Evolutionary conservation across 2,329 filamentous ascomycete species (phyloP), one percentile per base, ranked within the genome.

Genomic region (Podosphaera xanthii): DNA sequence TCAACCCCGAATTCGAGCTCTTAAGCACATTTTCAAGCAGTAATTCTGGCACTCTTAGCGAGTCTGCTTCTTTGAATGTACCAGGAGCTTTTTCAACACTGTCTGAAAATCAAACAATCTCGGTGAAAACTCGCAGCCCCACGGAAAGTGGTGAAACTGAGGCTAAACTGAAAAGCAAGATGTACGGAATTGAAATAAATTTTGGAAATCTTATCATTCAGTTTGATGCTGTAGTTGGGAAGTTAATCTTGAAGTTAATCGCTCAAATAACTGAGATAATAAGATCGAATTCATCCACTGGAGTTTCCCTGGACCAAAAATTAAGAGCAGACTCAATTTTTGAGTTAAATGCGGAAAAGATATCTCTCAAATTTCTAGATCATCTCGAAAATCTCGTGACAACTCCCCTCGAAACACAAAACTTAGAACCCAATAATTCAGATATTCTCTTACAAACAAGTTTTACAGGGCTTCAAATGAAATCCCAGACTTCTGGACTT

Each of bases 81-180:
- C 81, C 81, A 1, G 82, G 81, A 0, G 75, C 81, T 2, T 84
- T 84, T 66, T 84, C 80, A 0, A 70, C 78, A 22, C 70, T 72
- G 49, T 60, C 68, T 10, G 62, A 64, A 34, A 58, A 54, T 49
- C 62, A 52, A 48, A 59, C 35, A 54, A 59, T 49, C 44, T 31
- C 56, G 40, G 14, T 49, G 7, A 34, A 46, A 22, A 10, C 6
- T 10, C 5, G 6, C 10, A 5, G 36, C 36, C 9, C 36, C 22
- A 50, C 59, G 10, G 54, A 58, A 34, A 59, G 60, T 33, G 62
- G 59, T 36, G 53, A 62, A 46, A 8, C 55, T 30, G 9, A 9
- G 12, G 12, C 34, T 10, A 56, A 33, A 5, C 34, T n/a, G 52
- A 57, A 22, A 55, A 2, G 2, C 8, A 22, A 10, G 9, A 50